Evolutionary conservation across 1,139 yeast species (phyloP).

Genomic region (Sugiyamaella castrensis): DNA sequence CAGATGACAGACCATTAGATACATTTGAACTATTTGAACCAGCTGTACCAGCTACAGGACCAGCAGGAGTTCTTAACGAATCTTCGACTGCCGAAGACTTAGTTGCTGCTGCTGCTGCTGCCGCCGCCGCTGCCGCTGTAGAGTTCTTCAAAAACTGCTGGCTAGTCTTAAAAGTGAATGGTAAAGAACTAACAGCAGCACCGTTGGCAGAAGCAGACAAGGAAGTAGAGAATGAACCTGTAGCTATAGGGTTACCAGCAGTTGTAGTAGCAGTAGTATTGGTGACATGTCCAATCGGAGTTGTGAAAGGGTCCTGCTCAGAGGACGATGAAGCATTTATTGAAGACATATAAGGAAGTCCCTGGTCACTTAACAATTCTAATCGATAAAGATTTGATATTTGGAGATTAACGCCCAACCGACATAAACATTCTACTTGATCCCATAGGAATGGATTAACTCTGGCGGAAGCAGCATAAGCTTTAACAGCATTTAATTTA

Average conservation of each 20-base stretch:
- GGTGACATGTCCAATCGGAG: conserved; percentile 12
- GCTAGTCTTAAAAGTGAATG: conserved; percentile 21
- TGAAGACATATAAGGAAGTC: too few species aligned
- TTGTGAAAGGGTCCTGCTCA: conserved; percentile 22
- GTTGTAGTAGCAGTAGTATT: neutral
- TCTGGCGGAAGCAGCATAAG: conserved; percentile 65
- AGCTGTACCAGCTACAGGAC: neutral
- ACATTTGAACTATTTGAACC: neutral
- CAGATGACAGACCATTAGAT: neutral
- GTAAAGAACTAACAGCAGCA: neutral
- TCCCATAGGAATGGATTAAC: conserved; percentile 83
- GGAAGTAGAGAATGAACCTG: neutral
- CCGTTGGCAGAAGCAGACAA: neutral
- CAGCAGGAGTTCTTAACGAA: conserved; percentile 1
- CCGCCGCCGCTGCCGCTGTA: neutral
- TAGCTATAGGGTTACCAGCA: conserved; percentile 1
- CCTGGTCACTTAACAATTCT: conserved; percentile 18
- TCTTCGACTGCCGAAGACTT: neutral
- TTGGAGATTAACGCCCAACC: conserved; percentile 54
- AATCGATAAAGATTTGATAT: conserved; percentile 57
- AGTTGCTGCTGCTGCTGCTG: too few species aligned
- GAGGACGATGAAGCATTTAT: conserved; percentile 1
- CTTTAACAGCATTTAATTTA: conserved; percentile 59
- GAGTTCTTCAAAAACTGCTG: conserved; percentile 17
- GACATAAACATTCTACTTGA: conserved; percentile 74